These are phyloP conservation scores for Petunia axillaris DNA, from an alignment of 257 asterid species.

Conservation along the genomic window DNA sequence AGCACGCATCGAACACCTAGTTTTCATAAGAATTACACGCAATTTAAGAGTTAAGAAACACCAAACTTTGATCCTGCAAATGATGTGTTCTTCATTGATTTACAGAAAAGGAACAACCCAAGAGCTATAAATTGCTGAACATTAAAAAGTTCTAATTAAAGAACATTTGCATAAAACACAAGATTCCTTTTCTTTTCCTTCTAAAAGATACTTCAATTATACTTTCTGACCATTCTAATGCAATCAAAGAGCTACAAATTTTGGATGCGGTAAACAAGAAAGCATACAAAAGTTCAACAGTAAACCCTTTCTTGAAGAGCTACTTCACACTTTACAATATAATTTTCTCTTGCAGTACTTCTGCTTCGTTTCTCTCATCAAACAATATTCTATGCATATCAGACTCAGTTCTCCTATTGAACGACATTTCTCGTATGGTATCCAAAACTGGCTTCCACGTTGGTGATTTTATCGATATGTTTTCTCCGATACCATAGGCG, in stretches of 20 bases:
- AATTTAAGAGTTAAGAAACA: background rate
- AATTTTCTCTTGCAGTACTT: background rate
- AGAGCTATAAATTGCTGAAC: background rate
- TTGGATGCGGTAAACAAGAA: no score
- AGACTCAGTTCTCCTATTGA: constrained; percentile 53
- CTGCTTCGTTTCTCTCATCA: no score
- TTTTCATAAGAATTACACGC: background rate
- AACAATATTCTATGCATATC: constrained; percentile 37
- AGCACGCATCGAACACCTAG: background rate
- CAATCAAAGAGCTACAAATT: no score
- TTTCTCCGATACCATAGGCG: background rate
- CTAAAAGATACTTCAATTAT: background rate
- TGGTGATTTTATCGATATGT: constrained; percentile 26
- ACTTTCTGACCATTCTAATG: no score
- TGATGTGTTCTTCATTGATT: background rate
- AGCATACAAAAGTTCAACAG: no score
- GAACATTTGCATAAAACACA: no score
- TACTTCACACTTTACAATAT: background rate
- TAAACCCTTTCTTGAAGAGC: no score
- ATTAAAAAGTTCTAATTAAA: no score
- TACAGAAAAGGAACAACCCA: background rate
- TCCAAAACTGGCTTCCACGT: constrained; percentile 66
- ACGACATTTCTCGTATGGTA: constrained; percentile 56
- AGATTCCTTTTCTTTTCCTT: background rate
- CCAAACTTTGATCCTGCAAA: background rate